Evolutionary conservation across 2,329 filamentous ascomycete genomes (phyloP), one percentile per base, ranked within the genome.

Genomic region (Beauveria sp.): DNA sequence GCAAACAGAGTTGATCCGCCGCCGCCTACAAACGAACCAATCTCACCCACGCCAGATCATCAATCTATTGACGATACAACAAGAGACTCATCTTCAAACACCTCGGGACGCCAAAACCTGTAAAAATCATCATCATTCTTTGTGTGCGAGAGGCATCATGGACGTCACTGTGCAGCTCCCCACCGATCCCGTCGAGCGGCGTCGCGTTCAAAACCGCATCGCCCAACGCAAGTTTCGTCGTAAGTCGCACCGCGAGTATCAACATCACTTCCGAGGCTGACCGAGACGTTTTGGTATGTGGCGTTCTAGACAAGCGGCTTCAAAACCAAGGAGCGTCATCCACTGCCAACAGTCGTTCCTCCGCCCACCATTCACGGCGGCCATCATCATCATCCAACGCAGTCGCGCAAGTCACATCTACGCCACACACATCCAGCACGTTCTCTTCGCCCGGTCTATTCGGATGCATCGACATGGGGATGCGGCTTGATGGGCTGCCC

Each of bases 111-210:
- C 14, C 34, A 34, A 20, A 14, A 10, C 3, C 49, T 10, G 8
- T 20, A 20, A 10, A 20, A 24, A 26, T 16, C 14, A 22, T 16
- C 40, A 18, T 34, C 34, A 18, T 14, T n/a, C 51, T 24, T 24
- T 24, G 51, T 26, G 22, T 7, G 9, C 16, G 16, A 40, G 20
- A 30, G 40, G 5, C 10, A 30, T 2, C n/a, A 55, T 55, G 53
- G 53, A 55, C 18, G 40, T 55, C 53, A 55, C 53, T 22, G 53
- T 55, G 18, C 53, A 45, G 40, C 53, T 55, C 40, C 53, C 53
- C 14, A 55, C 40, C 16, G 53, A 55, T 28, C 53, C 53, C 12
- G 53, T 45, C 24, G 53, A 55, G 24, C 38, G 40, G 24, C 53
- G 53, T 45, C 40, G 53, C n/a, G 53, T 55, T 14, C 53, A 55